Evolutionary conservation across 805 yeast genomes (phyloP).

Genomic region (Saccharomycopsis sp.): DNA sequence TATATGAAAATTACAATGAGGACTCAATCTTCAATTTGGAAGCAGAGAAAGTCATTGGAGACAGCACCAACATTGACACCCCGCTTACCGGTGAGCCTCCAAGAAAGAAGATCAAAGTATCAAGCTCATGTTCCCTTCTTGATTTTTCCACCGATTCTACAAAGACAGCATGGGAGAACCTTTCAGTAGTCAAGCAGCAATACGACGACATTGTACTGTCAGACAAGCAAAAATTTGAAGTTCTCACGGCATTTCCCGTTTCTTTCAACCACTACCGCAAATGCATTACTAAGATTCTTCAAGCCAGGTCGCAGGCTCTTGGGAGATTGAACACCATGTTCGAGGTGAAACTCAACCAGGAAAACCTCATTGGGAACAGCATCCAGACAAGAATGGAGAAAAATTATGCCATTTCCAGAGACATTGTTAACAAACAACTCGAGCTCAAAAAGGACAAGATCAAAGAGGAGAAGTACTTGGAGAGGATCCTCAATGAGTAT

Average conservation of each 20-base stretch:
- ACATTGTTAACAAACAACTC: conserved; percentile 11
- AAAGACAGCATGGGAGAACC: background rate
- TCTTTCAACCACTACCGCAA: conserved; percentile 1
- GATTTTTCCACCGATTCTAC: too few relatives aligned
- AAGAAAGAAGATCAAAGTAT: too few relatives aligned
- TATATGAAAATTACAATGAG: too few relatives aligned
- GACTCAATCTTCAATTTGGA: too few relatives aligned
- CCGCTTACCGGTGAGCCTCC: too few relatives aligned
- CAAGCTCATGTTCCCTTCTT: background rate
- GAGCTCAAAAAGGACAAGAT: conserved; percentile 9
- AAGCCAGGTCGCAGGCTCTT: conserved; percentile 9
- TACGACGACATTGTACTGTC: conserved; percentile 11
- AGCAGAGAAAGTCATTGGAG: too few relatives aligned
- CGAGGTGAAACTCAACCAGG: conserved; percentile 2
- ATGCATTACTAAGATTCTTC: conserved; percentile 5
- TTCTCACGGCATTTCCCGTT: too few relatives aligned
- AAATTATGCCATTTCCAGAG: conserved; percentile 12
- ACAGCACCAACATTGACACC: too few relatives aligned
- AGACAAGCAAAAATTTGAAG: too few relatives aligned
- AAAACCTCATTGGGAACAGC: conserved; percentile 13
- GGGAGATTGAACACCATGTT: conserved; percentile 2
- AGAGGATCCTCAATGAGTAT: conserved; percentile 13
- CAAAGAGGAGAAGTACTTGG: conserved; percentile 15
- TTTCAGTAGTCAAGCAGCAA: conserved; percentile 3
- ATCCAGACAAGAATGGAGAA: conserved; percentile 16